Conservation (phyloP, 495 filamentous ascomycete species). For the Tuber borchii region DNA sequence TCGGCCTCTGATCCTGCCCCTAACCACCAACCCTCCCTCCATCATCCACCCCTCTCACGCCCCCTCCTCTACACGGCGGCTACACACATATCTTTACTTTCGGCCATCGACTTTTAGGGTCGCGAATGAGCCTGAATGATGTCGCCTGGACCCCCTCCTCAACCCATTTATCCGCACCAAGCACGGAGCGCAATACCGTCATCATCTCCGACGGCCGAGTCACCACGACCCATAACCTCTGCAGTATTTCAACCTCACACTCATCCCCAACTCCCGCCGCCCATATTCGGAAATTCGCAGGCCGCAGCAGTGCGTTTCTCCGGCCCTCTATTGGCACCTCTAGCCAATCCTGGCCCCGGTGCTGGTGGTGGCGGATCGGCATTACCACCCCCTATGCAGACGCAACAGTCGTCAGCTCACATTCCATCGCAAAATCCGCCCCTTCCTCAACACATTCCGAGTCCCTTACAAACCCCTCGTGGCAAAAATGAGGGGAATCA, state of each 20-base stretch:
- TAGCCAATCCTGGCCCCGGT: slow-evolving; percentile 24
- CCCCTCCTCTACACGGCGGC: slow-evolving; percentile 11
- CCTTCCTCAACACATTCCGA: slow-evolving; percentile 24
- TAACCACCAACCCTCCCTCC: slow-evolving; percentile 11
- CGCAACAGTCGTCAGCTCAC: slow-evolving; percentile 25
- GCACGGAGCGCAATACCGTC: slow-evolving; percentile 34
- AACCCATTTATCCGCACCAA: slow-evolving; percentile 34
- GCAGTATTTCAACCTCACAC: slow-evolving; percentile 17
- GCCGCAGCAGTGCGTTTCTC: slow-evolving; percentile 30
- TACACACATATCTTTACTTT: slow-evolving; percentile 25
- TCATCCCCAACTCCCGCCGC: slow-evolving; percentile 35
- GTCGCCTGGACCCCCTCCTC: slow-evolving; percentile 43
- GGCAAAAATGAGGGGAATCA: slow-evolving; percentile 23
- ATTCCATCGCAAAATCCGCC: slow-evolving; percentile 29
- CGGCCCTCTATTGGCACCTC: slow-evolving; percentile 36
- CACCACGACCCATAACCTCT: slow-evolving; percentile 32
- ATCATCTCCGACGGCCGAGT: slow-evolving; percentile 38
- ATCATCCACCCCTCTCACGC: slow-evolving; percentile 1
- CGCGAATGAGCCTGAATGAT: slow-evolving; percentile 43
- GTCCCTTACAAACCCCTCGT: slow-evolving; percentile 33
- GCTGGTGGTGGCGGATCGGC: slow-evolving; percentile 30
- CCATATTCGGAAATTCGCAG: slow-evolving; percentile 29
- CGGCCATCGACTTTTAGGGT: slow-evolving; percentile 35
- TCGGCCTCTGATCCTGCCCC: slow-evolving; percentile 17
- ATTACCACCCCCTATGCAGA: slow-evolving; percentile 28